Conservation (phyloP, 495 filamentous ascomycete genomes). For the Hypoxylon cercidicola region DNA sequence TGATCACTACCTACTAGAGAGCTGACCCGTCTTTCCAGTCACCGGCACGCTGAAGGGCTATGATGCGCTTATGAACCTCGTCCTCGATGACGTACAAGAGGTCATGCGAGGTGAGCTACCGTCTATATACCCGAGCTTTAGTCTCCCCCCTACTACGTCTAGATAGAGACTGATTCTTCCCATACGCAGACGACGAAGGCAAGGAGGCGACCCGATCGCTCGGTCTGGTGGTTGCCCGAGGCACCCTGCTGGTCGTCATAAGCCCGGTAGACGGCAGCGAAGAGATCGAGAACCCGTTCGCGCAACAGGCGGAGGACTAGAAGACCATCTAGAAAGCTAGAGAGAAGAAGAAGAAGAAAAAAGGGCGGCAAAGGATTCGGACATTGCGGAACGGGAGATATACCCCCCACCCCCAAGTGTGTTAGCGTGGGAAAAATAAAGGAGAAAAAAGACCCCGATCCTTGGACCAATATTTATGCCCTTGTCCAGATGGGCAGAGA, state of each 20-base stretch:
- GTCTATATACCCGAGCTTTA: no score
- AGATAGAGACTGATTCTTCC: constrained; percentile 17
- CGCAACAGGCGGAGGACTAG: constrained; percentile 70
- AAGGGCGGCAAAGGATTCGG: no score
- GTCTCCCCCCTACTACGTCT: not conserved
- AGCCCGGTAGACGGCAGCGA: constrained; percentile 94
- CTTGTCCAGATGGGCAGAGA: no score
- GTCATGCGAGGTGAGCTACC: constrained; percentile 75
- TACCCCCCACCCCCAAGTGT: no score
- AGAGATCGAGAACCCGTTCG: constrained; percentile 93
- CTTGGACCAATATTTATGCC: no score
- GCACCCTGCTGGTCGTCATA: constrained; percentile 90
- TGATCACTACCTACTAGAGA: not conserved
- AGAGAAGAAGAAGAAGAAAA: no score
- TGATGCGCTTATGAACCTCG: constrained; percentile 97
- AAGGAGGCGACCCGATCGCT: constrained; percentile 85
- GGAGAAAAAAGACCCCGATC: no score
- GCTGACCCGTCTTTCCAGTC: constrained; percentile 61
- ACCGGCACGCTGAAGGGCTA: constrained; percentile 91
- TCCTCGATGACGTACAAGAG: constrained; percentile 94
- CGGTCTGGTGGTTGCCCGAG: constrained; percentile 90
- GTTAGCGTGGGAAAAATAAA: no score
- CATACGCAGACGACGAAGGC: constrained; percentile 83
- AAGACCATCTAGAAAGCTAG: no score
- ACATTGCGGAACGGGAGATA: no score